Evolutionary conservation across 73 alveolate species (phyloP), one percentile per base, ranked within the genome.

Genomic region (Stentor roeselii): DNA sequence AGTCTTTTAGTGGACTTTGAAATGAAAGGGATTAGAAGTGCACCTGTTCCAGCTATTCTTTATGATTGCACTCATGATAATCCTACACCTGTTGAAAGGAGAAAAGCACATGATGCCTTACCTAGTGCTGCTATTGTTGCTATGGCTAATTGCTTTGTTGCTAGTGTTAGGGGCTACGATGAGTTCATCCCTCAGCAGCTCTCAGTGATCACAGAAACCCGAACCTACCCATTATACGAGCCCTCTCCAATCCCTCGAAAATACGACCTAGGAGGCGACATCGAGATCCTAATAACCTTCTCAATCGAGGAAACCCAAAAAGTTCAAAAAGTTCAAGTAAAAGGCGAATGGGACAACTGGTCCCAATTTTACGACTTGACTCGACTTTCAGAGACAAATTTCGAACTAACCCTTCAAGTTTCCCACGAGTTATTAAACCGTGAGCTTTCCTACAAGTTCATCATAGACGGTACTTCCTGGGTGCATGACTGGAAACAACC

Each of bases 61-160:
- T 84, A 37, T 84, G 90, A 84, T 76, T 15, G 85, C 30, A 78
- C 89, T 15, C 83, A 59, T 36, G 90, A 84, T 39, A 84, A 67
- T 35, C 67, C 60, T 76, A 84, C 76, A 35, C 78, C 74, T 36
- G 60, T 39, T 40, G 40, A 76, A 84, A 38, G 77, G 39, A 84
- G 87, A 78, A 92, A 90, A 50, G 90, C 90, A n/a, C 85, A 90
- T 36, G 84, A 76, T 2, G 74, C 74, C 6, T 41, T 76, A 2
- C 86, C 85, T 36, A 84, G 39, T 36, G 78, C 75, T n/a, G 85
- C 86, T 50, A 39, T 60, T 30, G 59, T 77, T n/a, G 78, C 50
- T 39, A 27, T 84, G 42, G n/a, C 39, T 30, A 84, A 76, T 27
- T 76, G 90, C 42, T 42, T 89, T 2, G 77, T 77, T 37, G 88